phyloP scores from a whole-genome alignment of 139 green algal genomes.

The Chlamydomonas applanata region DNA sequence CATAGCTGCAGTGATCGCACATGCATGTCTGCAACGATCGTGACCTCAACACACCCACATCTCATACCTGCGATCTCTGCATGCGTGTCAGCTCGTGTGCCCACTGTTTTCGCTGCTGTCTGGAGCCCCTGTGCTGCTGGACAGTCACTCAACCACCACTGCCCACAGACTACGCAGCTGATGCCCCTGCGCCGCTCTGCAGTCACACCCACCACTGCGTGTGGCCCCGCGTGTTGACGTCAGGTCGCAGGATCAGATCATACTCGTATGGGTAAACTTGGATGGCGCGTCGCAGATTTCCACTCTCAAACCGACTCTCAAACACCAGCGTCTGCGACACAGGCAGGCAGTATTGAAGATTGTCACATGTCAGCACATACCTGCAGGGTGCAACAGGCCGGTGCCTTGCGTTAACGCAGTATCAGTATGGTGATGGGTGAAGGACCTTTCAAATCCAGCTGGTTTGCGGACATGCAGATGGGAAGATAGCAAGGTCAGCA shows the following conservation, averaged over 20 bases:
- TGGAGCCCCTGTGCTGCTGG: too few relatives aligned
- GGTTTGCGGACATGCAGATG: not conserved
- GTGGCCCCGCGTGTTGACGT: constrained; percentile 66
- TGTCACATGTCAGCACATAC: not conserved
- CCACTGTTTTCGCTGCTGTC: too few relatives aligned
- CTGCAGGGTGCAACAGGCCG: not conserved
- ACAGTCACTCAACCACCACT: too few relatives aligned
- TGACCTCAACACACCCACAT: too few relatives aligned
- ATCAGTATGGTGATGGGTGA: not conserved
- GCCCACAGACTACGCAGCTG: too few relatives aligned
- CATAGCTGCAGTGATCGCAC: too few relatives aligned
- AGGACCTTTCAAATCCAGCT: too few relatives aligned
- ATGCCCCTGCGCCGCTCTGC: too few relatives aligned
- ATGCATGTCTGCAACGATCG: too few relatives aligned
- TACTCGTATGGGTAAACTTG: constrained; percentile 72
- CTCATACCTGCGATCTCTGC: too few relatives aligned
- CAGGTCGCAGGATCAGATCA: constrained; percentile 66
- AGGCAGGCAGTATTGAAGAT: constrained; percentile 15
- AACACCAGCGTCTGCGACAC: constrained; percentile 60
- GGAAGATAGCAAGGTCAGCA: too few relatives aligned
- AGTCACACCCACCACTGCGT: constrained; percentile 66
- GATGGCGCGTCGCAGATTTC: constrained; percentile 65
- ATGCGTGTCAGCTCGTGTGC: too few relatives aligned
- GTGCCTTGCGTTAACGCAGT: not conserved
- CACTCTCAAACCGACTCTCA: constrained; percentile 72